Conservation (phyloP, 2,329 filamentous ascomycete species). For the Tolypocladium nubicola region DNA sequence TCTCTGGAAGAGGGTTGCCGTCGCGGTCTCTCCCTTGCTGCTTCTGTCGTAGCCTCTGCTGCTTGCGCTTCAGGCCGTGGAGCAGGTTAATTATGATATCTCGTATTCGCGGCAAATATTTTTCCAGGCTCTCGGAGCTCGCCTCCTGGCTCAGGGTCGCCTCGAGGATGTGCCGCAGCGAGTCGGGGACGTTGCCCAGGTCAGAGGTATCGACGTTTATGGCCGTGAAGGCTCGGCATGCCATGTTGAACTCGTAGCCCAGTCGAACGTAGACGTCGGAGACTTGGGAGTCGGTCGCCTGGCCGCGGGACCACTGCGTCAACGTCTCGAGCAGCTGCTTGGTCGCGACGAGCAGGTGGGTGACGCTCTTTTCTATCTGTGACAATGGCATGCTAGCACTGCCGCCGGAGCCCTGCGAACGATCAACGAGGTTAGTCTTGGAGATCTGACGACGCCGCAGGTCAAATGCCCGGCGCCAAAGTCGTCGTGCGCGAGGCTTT, state of each 20-base stretch:
- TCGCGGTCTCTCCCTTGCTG: slow-evolving; percentile 45
- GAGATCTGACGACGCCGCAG: neutral
- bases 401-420: slow-evolving; percentile 36
- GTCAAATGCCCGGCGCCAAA: neutral
- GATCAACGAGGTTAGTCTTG: neutral
- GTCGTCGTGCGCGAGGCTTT: neutral
- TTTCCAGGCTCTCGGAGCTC: slow-evolving; percentile 84
- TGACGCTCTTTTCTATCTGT: slow-evolving; percentile 98
- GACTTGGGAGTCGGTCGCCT: slow-evolving; percentile 86
- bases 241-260: slow-evolving; percentile 99
- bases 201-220: slow-evolving; percentile 95
- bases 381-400: slow-evolving; percentile 68
- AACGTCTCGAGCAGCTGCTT: slow-evolving; percentile 96
- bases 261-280: slow-evolving; percentile 96
- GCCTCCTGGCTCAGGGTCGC: slow-evolving; percentile 95
- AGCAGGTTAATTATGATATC: slow-evolving; percentile 98
- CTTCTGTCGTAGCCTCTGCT: slow-evolving; percentile 69
- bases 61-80: slow-evolving; percentile 93
- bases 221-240: slow-evolving; percentile 88
- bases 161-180: slow-evolving; percentile 82
- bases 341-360: slow-evolving; percentile 91
- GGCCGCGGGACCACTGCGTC: slow-evolving; percentile 91
- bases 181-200: slow-evolving; percentile 87
- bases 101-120: slow-evolving; percentile 85
- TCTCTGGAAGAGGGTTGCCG: slow-evolving; percentile 29